phyloP scores from a whole-genome alignment of 2,329 filamentous ascomycete genomes.

The Fusarium mangiferae region DNA sequence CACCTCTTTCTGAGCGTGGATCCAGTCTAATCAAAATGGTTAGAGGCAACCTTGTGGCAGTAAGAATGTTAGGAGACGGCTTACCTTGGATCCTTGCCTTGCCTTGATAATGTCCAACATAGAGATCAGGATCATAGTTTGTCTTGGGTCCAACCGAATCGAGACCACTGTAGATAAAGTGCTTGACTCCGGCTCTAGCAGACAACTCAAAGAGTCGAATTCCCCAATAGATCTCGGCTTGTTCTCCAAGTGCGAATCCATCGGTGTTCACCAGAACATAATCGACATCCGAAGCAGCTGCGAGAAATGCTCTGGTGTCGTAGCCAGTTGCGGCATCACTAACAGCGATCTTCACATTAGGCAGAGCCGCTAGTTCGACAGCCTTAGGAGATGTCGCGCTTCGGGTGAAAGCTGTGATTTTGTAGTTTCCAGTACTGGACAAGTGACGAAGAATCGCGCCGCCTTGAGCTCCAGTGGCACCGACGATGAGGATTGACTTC shows the following conservation, averaged over 20 bases:
- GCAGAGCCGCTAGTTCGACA: neutral
- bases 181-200: neutral
- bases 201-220: neutral
- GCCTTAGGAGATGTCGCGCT: rapidly evolving
- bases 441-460: neutral
- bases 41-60: too few relatives aligned
- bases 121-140: neutral
- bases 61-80: rapidly evolving
- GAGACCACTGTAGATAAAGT: neutral
- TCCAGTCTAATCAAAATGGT: neutral
- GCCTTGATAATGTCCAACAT: neutral
- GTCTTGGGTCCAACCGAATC: neutral
- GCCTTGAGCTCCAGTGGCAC: neutral
- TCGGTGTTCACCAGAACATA: neutral
- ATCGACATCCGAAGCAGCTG: rapidly evolving
- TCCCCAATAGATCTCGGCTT: neutral
- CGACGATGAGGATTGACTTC: neutral
- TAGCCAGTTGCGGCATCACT: neutral
- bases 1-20: neutral
- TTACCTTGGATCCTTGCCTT: neutral
- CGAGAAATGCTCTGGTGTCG: neutral
- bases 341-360: neutral
- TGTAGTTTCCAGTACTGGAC: neutral
- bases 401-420: neutral
- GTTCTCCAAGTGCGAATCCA: neutral